Percentiles rank a stretch among this genome's conserved stretches.
Evolutionary conservation across 176 grass and related monocot genomes (phyloP).

Genomic region (Triticum timopheevii): DNA sequence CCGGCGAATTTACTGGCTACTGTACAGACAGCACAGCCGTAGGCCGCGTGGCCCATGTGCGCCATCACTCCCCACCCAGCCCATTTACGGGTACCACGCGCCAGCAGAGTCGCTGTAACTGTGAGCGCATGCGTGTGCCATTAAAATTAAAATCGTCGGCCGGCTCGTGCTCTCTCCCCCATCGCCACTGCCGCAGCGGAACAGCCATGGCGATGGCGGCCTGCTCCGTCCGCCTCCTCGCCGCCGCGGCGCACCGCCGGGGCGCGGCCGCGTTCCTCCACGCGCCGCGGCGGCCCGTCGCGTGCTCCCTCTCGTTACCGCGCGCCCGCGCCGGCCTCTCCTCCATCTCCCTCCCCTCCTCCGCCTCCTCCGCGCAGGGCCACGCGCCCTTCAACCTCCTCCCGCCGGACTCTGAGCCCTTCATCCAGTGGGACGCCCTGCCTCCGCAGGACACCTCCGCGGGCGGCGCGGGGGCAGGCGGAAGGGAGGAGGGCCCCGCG

Average conservation of each 20-base stretch:
- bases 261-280: neutral
- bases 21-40: neutral
- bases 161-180: neutral
- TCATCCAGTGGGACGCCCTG: constrained; percentile 60
- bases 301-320: constrained; percentile 38
- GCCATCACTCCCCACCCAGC: neutral
- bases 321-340: constrained; percentile 25
- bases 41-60: constrained; percentile 16
- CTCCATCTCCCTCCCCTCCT: constrained; percentile 31
- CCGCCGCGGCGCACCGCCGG: constrained; percentile 24
- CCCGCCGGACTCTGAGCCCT: constrained; percentile 49
- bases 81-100: no score
- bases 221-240: constrained; percentile 47
- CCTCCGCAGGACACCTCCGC: constrained; percentile 8
- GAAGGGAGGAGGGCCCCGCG: constrained; percentile 36
- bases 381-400: constrained; percentile 23
- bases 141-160: neutral
- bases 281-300: neutral
- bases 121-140: neutral
- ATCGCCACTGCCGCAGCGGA: neutral
- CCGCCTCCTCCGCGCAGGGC: neutral
- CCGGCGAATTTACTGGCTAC: constrained; percentile 4
- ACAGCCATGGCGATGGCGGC: constrained; percentile 62
- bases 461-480: constrained; percentile 21
- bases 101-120: neutral